Conservation (phyloP, 2,329 filamentous ascomycete genomes). For the Dothideomycetidae sp. region DNA sequence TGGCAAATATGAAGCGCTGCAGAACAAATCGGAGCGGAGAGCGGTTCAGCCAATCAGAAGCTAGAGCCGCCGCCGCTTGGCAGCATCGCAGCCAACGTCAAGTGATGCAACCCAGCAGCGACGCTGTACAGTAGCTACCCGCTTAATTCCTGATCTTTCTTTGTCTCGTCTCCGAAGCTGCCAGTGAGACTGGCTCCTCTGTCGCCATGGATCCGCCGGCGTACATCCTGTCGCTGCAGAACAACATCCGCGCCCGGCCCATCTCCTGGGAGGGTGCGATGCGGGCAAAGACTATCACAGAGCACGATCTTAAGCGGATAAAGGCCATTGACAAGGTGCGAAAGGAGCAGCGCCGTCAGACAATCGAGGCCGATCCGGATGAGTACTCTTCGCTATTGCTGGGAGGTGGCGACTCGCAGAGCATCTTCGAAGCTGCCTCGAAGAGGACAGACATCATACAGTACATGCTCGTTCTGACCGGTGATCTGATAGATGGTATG, state of each 20-base stretch:
- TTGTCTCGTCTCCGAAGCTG: too few species aligned
- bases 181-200: too few species aligned
- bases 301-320: conserved; percentile 88
- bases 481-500: conserved; percentile 73
- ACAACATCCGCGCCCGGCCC: conserved; percentile 88
- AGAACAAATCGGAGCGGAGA: neutral
- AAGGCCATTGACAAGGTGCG: conserved; percentile 92
- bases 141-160: too few species aligned
- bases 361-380: conserved; percentile 63
- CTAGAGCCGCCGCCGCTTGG: neutral
- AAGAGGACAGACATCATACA: conserved; percentile 85
- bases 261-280: conserved; percentile 98
- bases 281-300: conserved; percentile 81
- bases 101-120: too few species aligned
- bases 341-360: conserved; percentile 71
- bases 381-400: conserved; percentile 72
- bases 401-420: conserved; percentile 49
- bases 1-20: neutral
- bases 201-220: conserved; percentile 70
- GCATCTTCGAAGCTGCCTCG: conserved; percentile 71
- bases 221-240: conserved; percentile 78
- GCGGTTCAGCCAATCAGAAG: neutral
- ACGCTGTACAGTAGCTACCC: too few species aligned
- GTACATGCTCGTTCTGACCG: conserved; percentile 81
- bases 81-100: neutral